These are phyloP conservation scores for Lentinula sp. DNA, from an alignment of 768 basidiomycete genomes.

Conservation along the genomic window DNA sequence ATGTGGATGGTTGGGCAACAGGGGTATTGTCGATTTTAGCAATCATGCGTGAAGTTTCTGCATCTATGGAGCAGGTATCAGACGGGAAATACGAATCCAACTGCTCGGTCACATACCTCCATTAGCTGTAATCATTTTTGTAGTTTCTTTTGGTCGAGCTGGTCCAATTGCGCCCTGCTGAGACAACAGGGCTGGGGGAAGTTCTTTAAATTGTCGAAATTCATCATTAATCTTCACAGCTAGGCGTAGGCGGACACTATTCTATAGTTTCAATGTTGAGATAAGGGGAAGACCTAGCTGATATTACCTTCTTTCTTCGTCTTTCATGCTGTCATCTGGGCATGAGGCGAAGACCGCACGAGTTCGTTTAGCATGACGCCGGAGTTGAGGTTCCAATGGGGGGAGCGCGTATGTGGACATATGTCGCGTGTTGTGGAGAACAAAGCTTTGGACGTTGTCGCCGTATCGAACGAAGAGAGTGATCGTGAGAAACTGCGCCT, in stretches of 20 bases:
- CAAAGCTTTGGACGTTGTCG: constrained; percentile 1
- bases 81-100: not conserved
- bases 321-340: constrained; percentile 51
- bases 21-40: constrained; percentile 74
- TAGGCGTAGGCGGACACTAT: constrained; percentile 65
- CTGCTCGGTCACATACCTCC: constrained; percentile 34
- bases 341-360: constrained; percentile 63
- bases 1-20: constrained; percentile 60
- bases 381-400: constrained; percentile 60
- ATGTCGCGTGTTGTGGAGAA: not conserved
- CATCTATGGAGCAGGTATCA: constrained; percentile 11
- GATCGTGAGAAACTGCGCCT: not conserved
- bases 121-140: constrained; percentile 70
- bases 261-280: not conserved
- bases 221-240: constrained; percentile 87
- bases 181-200: constrained; percentile 73
- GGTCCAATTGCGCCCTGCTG: constrained; percentile 84
- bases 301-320: constrained; percentile 68
- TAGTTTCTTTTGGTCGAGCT: constrained; percentile 55
- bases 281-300: not conserved
- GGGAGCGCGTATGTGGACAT: constrained; percentile 51
- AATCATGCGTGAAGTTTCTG: constrained; percentile 61
- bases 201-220: constrained; percentile 79
- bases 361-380: constrained; percentile 63
- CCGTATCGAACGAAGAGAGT: not conserved